These are phyloP conservation scores for Plectosphaerella plurivora DNA, from an alignment of 2,329 filamentous ascomycete species.

Conservation along the genomic window DNA sequence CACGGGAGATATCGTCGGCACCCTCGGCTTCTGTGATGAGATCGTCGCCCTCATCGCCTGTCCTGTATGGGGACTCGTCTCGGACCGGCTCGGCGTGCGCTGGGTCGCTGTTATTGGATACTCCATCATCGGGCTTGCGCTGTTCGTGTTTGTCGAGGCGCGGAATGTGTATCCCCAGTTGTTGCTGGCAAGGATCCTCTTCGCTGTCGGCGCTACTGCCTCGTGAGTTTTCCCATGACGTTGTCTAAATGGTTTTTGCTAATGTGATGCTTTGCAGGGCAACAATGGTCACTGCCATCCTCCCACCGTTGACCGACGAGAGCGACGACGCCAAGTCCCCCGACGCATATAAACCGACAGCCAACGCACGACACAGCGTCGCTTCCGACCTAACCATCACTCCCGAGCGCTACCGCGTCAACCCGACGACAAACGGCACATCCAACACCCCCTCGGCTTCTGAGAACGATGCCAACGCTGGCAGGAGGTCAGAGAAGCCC, in stretches of 20 bases:
- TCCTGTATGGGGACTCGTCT: conserved; percentile 73
- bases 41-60: conserved; percentile 76
- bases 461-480: conserved; percentile 6
- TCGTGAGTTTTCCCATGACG: conserved; percentile 45
- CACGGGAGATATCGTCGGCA: conserved; percentile 78
- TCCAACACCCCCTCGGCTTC: conserved; percentile 1
- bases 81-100: conserved; percentile 72
- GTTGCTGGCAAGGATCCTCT: conserved; percentile 76
- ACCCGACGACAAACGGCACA: conserved; percentile 21
- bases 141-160: conserved; percentile 81
- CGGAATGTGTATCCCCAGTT: conserved; percentile 85
- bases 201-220: conserved; percentile 88
- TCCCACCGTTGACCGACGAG: conserved; percentile 66
- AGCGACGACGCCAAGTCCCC: conserved; percentile 20
- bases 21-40: conserved; percentile 81
- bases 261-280: conserved; percentile 36
- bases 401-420: conserved; percentile 51
- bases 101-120: conserved; percentile 75
- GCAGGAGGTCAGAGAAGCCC: conserved; percentile 34
- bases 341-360: conserved; percentile 26
- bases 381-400: conserved; percentile 73
- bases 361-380: conserved; percentile 50
- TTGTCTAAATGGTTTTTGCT: not conserved
- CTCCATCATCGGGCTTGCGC: conserved; percentile 68
- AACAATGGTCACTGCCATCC: conserved; percentile 95